Percentiles rank a stretch among this genome's conserved stretches.
These are phyloP conservation scores for Mycena crocata DNA, from an alignment of 768 basidiomycete genomes.

Conservation along the genomic window DNA sequence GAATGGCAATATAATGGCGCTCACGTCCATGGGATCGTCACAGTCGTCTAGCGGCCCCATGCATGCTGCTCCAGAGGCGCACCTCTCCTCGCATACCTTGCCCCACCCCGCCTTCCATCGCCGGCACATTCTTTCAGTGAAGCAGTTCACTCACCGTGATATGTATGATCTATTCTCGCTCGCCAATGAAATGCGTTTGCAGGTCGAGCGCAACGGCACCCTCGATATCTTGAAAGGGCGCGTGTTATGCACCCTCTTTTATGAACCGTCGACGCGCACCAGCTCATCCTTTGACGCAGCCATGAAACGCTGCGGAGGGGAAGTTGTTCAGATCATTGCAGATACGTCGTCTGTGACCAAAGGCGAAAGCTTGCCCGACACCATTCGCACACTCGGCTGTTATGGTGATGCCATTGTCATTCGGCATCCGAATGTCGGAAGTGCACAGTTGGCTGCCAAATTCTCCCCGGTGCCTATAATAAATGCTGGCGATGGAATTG, in stretches of 20 bases:
- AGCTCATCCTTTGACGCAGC: conserved; percentile 97
- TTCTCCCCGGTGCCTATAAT: conserved; percentile 95
- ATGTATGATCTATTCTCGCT: conserved; percentile 94
- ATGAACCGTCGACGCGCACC: conserved; percentile 96
- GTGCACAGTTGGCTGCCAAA: conserved; percentile 95
- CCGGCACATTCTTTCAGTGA: conserved; percentile 93
- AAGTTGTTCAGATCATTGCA: conserved; percentile 87
- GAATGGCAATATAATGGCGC: conserved; percentile 40
- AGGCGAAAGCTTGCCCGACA: conserved; percentile 94
- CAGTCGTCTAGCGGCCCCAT: conserved; percentile 23
- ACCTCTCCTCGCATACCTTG: conserved; percentile 54
- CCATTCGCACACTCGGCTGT: conserved; percentile 92
- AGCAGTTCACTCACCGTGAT: conserved; percentile 91
- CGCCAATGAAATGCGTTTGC: conserved; percentile 96
- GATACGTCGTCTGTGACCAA: conserved; percentile 91
- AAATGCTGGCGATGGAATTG: conserved; percentile 97
- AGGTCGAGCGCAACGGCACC: conserved; percentile 91
- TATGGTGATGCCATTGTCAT: conserved; percentile 96
- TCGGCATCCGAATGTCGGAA: conserved; percentile 94
- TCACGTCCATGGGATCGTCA: conserved; percentile 35
- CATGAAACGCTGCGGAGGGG: conserved; percentile 98
- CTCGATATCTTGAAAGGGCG: conserved; percentile 92
- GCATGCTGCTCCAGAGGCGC: conserved; percentile 49
- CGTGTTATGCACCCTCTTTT: conserved; percentile 93
- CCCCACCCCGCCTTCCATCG: conserved; percentile 92